Conservation (phyloP, 2,329 filamentous ascomycete genomes). For the Fusarium heterosporum region DNA sequence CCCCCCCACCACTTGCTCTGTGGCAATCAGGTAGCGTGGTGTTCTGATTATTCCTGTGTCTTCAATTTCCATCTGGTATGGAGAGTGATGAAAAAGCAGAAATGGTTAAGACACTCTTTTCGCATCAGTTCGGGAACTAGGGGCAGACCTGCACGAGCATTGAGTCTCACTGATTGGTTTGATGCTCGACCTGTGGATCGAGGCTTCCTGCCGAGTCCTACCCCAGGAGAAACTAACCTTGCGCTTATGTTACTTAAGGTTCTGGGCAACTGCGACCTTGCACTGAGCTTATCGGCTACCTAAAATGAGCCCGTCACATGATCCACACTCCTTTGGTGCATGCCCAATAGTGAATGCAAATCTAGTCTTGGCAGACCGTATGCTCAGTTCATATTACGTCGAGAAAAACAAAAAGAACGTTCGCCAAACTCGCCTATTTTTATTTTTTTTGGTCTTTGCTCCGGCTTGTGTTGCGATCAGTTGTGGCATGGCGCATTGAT, state of each 20-base stretch:
- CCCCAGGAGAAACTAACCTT: conserved; percentile 26
- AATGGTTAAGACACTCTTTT: conserved; percentile 16
- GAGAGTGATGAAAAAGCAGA: conserved; percentile 2
- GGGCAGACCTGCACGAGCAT: conserved; percentile 23
- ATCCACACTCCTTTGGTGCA: conserved; percentile 5
- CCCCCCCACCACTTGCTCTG: conserved; percentile 4
- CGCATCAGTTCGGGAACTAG: conserved; percentile 26
- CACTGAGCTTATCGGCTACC: conserved; percentile 43
- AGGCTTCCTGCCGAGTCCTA: conserved; percentile 18
- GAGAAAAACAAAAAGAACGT: conserved; percentile 2
- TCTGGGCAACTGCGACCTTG: conserved; percentile 35
- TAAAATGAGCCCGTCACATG: conserved; percentile 19
- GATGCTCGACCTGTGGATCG: conserved; percentile 1
- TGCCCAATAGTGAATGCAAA: conserved; percentile 27
- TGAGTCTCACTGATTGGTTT: conserved; percentile 19
- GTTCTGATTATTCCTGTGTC: conserved; percentile 14
- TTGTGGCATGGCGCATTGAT: conserved; percentile 9
- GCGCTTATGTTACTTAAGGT: conserved; percentile 42
- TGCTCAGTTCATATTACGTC: conserved; percentile 12
- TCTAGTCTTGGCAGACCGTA: conserved; percentile 19
- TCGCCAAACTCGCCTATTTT: conserved; percentile 8
- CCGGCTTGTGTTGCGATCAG: background rate
- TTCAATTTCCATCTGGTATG: conserved; percentile 10
- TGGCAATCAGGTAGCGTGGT: background rate
- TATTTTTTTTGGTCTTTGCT: background rate